A percentile compares a stretch with the other conserved stretches of the same genome.
phyloP scores from a whole-genome alignment of 2,329 filamentous ascomycete genomes.

The Sclerotinia glacialis region DNA sequence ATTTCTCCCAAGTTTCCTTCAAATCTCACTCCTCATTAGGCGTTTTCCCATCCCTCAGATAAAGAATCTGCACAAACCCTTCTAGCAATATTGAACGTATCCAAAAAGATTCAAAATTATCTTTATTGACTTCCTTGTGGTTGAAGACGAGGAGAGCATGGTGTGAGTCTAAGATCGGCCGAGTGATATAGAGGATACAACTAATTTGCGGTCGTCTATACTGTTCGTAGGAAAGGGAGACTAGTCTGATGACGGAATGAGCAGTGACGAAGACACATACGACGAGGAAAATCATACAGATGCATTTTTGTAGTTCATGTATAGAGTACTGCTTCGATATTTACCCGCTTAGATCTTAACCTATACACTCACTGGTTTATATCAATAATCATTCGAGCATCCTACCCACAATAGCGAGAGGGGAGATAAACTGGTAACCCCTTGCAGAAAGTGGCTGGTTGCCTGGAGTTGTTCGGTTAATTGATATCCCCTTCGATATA shows the following conservation, averaged over 20 bases:
- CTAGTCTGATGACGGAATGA: not conserved
- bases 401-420: not conserved
- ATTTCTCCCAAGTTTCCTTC: conserved; percentile 35
- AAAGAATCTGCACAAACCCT: conserved; percentile 67
- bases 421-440: not conserved
- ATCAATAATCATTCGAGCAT: not conserved
- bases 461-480: too few species aligned
- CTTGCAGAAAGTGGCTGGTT: too few species aligned
- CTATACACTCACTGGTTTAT: not conserved
- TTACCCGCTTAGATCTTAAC: not conserved
- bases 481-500: too few species aligned
- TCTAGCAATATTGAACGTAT: conserved; percentile 72
- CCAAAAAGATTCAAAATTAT: too few species aligned
- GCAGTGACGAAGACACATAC: not conserved
- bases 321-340: not conserved
- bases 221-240: not conserved
- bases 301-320: not conserved
- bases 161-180: conserved; percentile 59
- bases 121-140: too few species aligned
- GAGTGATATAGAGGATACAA: conserved; percentile 74
- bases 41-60: conserved; percentile 48
- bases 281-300: not conserved
- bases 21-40: conserved; percentile 55
- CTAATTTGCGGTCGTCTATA: conserved; percentile 49
- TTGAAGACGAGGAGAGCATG: conserved; percentile 64